Evolutionary conservation across 352 stramenopile species (phyloP).

Genomic region (Phytopythium boreale): DNA sequence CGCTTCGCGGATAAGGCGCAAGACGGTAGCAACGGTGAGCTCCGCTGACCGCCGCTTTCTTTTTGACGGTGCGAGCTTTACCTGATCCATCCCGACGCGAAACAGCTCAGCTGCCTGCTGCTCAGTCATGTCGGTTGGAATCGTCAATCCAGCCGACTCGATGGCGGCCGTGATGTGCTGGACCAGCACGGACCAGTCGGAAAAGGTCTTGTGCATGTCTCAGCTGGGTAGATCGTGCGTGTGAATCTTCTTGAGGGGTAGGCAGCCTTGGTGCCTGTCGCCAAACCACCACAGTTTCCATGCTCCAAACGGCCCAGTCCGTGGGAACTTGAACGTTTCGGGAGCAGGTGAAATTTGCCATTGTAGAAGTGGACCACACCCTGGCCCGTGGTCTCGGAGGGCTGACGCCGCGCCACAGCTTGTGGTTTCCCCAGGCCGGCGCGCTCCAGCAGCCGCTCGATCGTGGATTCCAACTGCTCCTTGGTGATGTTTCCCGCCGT

Average conservation of each 20-base stretch:
- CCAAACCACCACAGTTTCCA: slow-evolving; percentile 13
- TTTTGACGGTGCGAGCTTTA: background rate
- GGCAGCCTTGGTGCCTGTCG: slow-evolving; percentile 8
- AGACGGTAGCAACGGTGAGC: background rate
- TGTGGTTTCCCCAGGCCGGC: background rate
- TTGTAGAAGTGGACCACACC: slow-evolving; percentile 5
- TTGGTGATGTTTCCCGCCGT: background rate
- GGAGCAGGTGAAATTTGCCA: slow-evolving; percentile 12
- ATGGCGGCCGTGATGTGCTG: background rate
- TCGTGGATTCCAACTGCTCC: background rate
- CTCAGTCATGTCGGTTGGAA: background rate
- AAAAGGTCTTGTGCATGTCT: slow-evolving; percentile 8
- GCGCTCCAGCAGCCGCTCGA: background rate
- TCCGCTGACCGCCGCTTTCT: background rate
- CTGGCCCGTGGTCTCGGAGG: no score
- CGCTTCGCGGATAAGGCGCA: background rate
- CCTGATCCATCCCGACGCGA: background rate
- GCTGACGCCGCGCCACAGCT: no score
- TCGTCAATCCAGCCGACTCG: background rate
- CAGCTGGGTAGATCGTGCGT: slow-evolving; percentile 5
- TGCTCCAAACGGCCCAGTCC: slow-evolving; percentile 6
- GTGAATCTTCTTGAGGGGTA: slow-evolving; percentile 6
- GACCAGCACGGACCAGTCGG: slow-evolving; percentile 9
- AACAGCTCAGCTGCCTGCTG: background rate
- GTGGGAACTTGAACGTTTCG: slow-evolving; percentile 11